A percentile compares a stretch with the other conserved stretches of the same genome.
phyloP scores from a whole-genome alignment of 768 basidiomycete genomes.

The Serendipita sp. region DNA sequence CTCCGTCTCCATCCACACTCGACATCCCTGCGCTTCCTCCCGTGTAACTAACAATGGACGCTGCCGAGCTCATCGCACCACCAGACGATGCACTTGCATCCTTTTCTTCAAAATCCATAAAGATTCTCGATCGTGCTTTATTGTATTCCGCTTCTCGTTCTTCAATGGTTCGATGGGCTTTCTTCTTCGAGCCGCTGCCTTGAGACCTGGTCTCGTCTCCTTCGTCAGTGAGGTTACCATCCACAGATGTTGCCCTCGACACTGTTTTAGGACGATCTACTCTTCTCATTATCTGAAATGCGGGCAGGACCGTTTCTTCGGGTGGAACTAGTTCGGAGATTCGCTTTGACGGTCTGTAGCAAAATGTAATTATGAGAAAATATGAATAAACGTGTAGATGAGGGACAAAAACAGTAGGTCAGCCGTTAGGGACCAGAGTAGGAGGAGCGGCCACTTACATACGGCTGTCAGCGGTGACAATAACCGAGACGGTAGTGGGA shows the following conservation, averaged over 20 bases:
- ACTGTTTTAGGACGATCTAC: conserved; percentile 2
- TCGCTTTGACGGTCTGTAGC: conserved; percentile 45
- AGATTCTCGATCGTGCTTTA: conserved; percentile 71
- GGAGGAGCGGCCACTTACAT: conserved; percentile 37
- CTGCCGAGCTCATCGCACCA: conserved; percentile 44
- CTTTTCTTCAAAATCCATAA: conserved; percentile 65
- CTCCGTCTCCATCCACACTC: conserved; percentile 31
- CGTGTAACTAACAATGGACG: conserved; percentile 54
- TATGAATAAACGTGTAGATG: conserved; percentile 8
- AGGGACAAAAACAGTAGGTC: conserved; percentile 6
- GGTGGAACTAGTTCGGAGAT: conserved; percentile 65
- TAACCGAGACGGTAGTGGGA: conserved; percentile 36
- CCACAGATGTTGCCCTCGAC: not conserved
- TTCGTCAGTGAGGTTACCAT: conserved; percentile 5
- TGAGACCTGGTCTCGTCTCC: conserved; percentile 3
- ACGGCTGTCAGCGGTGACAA: conserved; percentile 45
- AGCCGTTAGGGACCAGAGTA: conserved; percentile 3
- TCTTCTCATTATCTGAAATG: conserved; percentile 81
- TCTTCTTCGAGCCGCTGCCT: conserved; percentile 25
- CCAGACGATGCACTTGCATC: conserved; percentile 2
- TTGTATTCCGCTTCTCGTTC: conserved; percentile 84
- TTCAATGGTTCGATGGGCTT: conserved; percentile 64
- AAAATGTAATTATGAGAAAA: not conserved
- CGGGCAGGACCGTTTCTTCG: conserved; percentile 51
- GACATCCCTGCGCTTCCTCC: conserved; percentile 46